Evolutionary conservation across 768 basidiomycete genomes (phyloP).

Genomic region (Trametes maxima): DNA sequence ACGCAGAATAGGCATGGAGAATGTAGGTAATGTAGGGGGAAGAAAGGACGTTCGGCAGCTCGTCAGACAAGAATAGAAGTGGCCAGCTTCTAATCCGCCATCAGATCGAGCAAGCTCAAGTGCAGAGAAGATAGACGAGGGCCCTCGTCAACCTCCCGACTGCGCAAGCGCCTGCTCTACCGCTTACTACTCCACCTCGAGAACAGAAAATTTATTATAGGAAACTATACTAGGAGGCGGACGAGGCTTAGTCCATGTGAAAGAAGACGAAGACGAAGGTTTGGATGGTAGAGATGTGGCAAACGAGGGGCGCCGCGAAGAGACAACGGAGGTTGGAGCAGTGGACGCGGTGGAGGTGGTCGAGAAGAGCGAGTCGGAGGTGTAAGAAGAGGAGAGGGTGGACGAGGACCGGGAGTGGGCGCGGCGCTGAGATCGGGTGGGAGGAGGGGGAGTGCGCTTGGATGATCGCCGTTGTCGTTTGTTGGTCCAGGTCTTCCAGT

Average conservation of each 20-base stretch:
- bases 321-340: background rate
- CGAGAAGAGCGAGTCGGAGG: constrained; percentile 5
- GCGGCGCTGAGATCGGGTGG: background rate
- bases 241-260: background rate
- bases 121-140: background rate
- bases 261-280: background rate
- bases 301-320: background rate
- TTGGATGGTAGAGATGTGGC: background rate
- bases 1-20: background rate
- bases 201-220: constrained; percentile 5
- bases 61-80: background rate
- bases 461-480: background rate
- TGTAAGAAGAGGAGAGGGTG: constrained; percentile 1
- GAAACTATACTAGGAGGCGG: background rate
- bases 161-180: background rate
- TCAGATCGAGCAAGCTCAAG: constrained; percentile 2
- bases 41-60: background rate
- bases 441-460: background rate
- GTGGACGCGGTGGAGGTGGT: background rate
- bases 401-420: background rate
- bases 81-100: constrained; percentile 1
- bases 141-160: background rate
- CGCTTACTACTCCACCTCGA: constrained; percentile 10
- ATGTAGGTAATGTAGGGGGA: background rate
- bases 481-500: constrained; percentile 1